phyloP scores from a whole-genome alignment of 176 grass and related monocot genomes.

The Aegilops umbellulata region DNA sequence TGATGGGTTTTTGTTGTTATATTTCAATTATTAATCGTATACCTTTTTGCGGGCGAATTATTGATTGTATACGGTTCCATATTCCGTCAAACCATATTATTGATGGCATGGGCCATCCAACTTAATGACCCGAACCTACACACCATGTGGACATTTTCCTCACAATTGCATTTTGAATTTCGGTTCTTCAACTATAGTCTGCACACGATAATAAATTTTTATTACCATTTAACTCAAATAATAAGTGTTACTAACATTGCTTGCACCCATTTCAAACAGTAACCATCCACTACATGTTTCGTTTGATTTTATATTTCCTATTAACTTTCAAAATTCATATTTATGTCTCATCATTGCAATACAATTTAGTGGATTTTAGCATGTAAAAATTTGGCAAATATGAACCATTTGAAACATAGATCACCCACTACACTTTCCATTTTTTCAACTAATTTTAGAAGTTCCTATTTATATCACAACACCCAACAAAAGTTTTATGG shows the following conservation, averaged over 20 bases:
- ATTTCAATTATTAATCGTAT: background rate
- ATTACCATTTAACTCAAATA: background rate
- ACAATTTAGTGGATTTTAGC: background rate
- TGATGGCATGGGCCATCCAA: background rate
- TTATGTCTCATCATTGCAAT: background rate
- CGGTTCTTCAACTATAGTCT: background rate
- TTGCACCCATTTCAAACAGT: background rate
- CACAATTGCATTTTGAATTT: background rate
- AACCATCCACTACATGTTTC: background rate
- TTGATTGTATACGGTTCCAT: background rate
- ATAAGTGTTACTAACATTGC: background rate
- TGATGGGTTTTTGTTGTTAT: background rate
- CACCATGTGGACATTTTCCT: background rate
- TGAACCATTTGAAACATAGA: background rate
- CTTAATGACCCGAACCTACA: background rate
- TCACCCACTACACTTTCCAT: background rate
- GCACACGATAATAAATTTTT: background rate
- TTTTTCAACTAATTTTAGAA: background rate
- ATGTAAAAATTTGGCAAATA: background rate
- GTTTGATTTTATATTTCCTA: background rate
- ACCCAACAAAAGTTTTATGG: background rate
- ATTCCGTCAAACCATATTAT: background rate
- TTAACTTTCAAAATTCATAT: background rate
- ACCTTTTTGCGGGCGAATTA: too few relatives aligned
- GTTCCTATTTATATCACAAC: background rate